A percentile compares a stretch with the other conserved stretches of the same genome.
phyloP scores from a whole-genome alignment of 805 yeast species.

The Priceomyces castillae region DNA sequence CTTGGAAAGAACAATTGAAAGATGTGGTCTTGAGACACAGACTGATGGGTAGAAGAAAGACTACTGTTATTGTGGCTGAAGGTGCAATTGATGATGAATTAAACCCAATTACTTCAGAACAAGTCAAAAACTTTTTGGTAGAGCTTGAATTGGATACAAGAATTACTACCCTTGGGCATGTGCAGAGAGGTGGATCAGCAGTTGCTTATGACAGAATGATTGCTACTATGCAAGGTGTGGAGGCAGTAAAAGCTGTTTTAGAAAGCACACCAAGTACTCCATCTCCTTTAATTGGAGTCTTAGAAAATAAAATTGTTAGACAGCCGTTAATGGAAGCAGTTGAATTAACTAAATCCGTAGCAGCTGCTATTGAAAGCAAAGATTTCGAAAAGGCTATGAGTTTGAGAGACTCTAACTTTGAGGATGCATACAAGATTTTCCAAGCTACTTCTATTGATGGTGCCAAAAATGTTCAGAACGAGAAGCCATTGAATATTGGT shows the following conservation, averaged over 20 bases:
- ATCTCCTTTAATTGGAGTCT: constrained; percentile 74
- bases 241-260: constrained; percentile 72
- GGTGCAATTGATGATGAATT: constrained; percentile 75
- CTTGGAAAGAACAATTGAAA: constrained; percentile 69
- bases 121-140: constrained; percentile 64
- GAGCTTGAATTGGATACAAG: constrained; percentile 73
- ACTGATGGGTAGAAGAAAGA: constrained; percentile 69
- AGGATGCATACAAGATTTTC: constrained; percentile 61
- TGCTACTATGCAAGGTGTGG: constrained; percentile 80
- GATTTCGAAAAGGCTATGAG: constrained; percentile 70
- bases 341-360: constrained; percentile 65
- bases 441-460: constrained; percentile 50
- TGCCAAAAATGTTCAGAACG: constrained; percentile 41
- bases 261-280: constrained; percentile 68
- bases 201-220: constrained; percentile 70
- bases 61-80: constrained; percentile 79
- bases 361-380: constrained; percentile 60
- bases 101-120: constrained; percentile 62
- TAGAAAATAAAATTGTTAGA: constrained; percentile 67
- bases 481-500: constrained; percentile 59
- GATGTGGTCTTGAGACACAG: constrained; percentile 64
- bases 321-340: constrained; percentile 74
- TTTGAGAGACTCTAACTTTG: constrained; percentile 68
- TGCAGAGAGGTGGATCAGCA: constrained; percentile 81
- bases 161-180: constrained; percentile 75